Evolutionary conservation across 148 eudicot genomes (phyloP).

Genomic region (Vaccinium vitisidaea): DNA sequence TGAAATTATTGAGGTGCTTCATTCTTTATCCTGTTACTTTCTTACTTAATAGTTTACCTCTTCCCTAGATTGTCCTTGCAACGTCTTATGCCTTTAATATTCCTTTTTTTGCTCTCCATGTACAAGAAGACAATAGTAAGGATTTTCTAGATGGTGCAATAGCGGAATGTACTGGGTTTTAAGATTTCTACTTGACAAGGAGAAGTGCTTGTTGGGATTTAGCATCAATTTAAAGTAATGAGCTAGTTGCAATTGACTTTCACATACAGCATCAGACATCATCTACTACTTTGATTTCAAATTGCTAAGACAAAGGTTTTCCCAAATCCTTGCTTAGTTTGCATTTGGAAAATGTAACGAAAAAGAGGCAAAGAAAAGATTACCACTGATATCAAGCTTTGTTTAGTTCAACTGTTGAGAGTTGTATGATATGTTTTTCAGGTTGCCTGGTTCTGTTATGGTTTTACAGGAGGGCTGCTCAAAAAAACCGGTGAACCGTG

Average conservation of each 20-base stretch:
- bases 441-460: background rate
- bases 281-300: background rate
- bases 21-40: background rate
- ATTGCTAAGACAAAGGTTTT: background rate
- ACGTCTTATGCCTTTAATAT: background rate
- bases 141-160: background rate
- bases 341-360: background rate
- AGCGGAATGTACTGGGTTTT: background rate
- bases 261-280: background rate
- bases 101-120: background rate
- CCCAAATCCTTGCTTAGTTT: background rate
- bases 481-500: no score
- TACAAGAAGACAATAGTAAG: background rate
- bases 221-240: background rate
- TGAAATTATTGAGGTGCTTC: background rate
- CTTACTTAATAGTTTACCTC: background rate
- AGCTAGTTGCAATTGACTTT: background rate
- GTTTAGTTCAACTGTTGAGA: background rate
- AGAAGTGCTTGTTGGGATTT: background rate
- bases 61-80: background rate
- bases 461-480: no score
- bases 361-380: background rate
- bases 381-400: background rate
- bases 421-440: background rate
- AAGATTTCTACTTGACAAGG: background rate